Conservation (phyloP, 371 early-diverging fungal species). For the Apophysomyces trapeziformis region DNA sequence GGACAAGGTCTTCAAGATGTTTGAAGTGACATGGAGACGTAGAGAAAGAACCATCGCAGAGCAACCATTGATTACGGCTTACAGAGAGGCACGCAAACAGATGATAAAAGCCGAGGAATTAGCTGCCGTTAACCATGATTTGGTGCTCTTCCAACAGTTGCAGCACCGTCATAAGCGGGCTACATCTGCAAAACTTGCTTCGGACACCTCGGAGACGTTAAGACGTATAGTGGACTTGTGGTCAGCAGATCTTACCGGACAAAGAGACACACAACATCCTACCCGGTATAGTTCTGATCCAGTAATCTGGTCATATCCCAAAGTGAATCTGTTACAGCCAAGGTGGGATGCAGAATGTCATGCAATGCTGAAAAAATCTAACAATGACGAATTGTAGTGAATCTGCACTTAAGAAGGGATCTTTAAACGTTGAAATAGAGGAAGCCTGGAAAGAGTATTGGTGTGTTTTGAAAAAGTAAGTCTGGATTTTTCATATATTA, state of each 20-base stretch:
- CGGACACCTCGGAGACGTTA: background rate
- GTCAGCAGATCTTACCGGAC: background rate
- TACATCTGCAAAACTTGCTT: background rate
- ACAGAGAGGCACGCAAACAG: background rate
- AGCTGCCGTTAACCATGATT: background rate
- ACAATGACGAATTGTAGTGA: background rate
- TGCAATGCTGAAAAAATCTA: background rate
- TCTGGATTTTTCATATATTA: background rate
- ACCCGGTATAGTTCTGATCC: background rate
- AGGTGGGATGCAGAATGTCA: background rate
- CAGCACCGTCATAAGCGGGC: background rate
- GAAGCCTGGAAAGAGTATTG: background rate
- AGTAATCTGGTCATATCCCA: background rate
- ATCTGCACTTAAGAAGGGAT: background rate
- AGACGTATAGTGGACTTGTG: background rate
- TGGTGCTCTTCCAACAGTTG: background rate
- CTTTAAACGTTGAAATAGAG: background rate
- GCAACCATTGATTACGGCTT: background rate
- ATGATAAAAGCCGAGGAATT: background rate
- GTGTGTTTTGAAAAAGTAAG: conserved; percentile 5
- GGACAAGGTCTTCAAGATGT: background rate
- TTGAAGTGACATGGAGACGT: background rate
- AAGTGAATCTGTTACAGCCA: background rate
- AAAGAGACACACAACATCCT: background rate
- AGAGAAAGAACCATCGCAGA: background rate